Conservation (phyloP, 768 basidiomycete genomes). For the Phanerodontia chrysosporium region DNA sequence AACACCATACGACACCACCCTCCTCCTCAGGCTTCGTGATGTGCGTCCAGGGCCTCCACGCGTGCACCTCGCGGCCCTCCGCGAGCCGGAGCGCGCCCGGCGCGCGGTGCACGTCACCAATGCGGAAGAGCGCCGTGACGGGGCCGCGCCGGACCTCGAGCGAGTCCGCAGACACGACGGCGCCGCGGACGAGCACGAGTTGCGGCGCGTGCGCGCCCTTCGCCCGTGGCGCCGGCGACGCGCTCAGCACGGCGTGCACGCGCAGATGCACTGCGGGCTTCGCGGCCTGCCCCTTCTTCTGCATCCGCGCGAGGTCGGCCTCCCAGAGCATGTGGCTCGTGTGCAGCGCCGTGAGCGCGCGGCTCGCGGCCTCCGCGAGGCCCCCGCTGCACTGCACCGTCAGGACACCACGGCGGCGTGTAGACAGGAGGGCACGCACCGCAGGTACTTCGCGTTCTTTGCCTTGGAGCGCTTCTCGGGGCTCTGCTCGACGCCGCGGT, state of each 20-base stretch:
- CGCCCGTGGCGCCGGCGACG: no score
- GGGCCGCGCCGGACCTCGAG: slow-evolving; percentile 5
- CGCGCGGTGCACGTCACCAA: neutral
- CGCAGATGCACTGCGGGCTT: slow-evolving; percentile 40
- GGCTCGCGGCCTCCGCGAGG: slow-evolving; percentile 46
- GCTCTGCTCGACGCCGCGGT: slow-evolving; percentile 53
- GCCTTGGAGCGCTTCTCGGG: slow-evolving; percentile 46
- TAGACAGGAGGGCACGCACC: slow-evolving; percentile 31
- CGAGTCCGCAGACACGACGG: neutral
- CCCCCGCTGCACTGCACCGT: slow-evolving; percentile 43
- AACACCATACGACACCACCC: neutral
- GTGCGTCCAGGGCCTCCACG: slow-evolving; percentile 46
- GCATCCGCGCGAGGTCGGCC: slow-evolving; percentile 43
- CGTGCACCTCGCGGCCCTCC: slow-evolving; percentile 36
- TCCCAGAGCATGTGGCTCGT: slow-evolving; percentile 31
- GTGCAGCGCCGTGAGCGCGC: slow-evolving; percentile 17
- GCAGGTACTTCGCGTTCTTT: slow-evolving; percentile 41
- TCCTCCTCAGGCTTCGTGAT: neutral
- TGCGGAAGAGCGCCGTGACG: slow-evolving; percentile 16
- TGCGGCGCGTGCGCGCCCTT: slow-evolving; percentile 16
- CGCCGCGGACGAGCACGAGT: slow-evolving; percentile 13
- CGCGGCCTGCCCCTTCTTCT: slow-evolving; percentile 34
- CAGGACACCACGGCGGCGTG: neutral
- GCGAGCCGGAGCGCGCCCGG: slow-evolving; percentile 26
- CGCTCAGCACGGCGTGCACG: slow-evolving; percentile 40